Base-by-base conservation (phyloP, 345 rosid species). In the Acer saccharum region DNA sequence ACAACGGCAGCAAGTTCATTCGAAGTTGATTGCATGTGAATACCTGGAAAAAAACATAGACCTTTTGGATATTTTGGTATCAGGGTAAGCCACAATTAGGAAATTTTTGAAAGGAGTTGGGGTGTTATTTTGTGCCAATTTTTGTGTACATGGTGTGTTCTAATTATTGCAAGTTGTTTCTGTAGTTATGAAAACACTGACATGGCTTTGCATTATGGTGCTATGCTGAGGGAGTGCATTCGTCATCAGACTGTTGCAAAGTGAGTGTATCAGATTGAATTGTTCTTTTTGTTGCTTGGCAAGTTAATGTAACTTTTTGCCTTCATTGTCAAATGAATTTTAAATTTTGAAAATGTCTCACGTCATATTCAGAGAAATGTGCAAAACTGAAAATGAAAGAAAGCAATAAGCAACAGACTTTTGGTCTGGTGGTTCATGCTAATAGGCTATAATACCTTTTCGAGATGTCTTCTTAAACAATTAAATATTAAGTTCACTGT, bases 181-280 rank as follows among this genome's bases (percentile, higher is more conserved):
- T 84, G 29, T 84, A 97, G 99, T 54, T 97, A 91, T 70, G 97
- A 87, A 65, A 85, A 85, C 79, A 75, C 91, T 18, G 98, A 94
- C 80, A 87, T 94, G 98, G 98, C 98, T 82, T 90, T 97, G 75
- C 99, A 97, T 77, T 96, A 94, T 81, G 98, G 99, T 79, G 95
- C 92, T 71, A 97, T 97, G 98, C 85, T 92, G 75, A 91, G 98
- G 88, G 99, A 94, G 74, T 97, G 99, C 89, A 94, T 94, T 77
- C 94, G 98, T 63, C 99, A 93, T 82, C 99, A 97, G 88, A 88
- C 80, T 86, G 97, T 92, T 77, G 98, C 99, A 48, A 90, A 88
- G 99, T 97, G 79, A 89, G 44, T 46, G 18, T 11, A 23, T 55
- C 25, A 32, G 65, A 48, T 82, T 75, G 44, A 32, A 69, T 55